Base-by-base conservation (phyloP, 352 stramenopile species). In the Globisporangium paddicum region DNA sequence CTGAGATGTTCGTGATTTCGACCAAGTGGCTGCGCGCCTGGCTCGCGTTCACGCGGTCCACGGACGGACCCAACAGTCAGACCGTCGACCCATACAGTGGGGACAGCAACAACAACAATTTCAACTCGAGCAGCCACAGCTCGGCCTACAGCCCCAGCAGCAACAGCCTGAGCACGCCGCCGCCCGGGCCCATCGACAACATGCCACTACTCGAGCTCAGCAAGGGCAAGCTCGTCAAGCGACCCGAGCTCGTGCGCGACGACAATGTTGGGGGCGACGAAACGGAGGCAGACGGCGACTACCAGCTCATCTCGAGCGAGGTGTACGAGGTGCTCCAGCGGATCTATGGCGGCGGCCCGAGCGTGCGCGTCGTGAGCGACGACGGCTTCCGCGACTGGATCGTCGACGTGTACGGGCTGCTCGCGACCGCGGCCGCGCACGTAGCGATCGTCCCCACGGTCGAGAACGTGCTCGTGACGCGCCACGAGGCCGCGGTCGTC, bases 301-400 rank as follows among this genome's bases (percentile, higher is more conserved):
- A 73, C 51, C 81, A 91, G 58, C 59, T 88, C 23, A 67, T 92
- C 30, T 73, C 82, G 11, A 51, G 71, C 2, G 82, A 92, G 44
- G 73, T 92, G 0, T 92, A 75, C 75, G 79, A 90, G 19, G 82
- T 89, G 48, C 75, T 90, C 32, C 69, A 79, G 35, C 72, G 81
- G 19, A 66, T 88, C 2, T 92, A 92, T 55, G 78, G 82, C 37
- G 82, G 82, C 19, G 75, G 74, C 8, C 82, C 82, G 19, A 61
- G 64, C 10, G 71, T 86, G 51, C 71, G 75, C 55, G 75, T 82
- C 6, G 63, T 64, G 58, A 48, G 67, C 50, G 44, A 49, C 59
- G 35, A 65, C 55, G 9, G 61, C 16, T 61, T 52, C 38, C 25
- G 34, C 14, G 34, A 68, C 21, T 85, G 75, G 64, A 72, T 83